phyloP scores from a whole-genome alignment of 2,329 filamentous ascomycete genomes.

The Cladosporium oxysporum region DNA sequence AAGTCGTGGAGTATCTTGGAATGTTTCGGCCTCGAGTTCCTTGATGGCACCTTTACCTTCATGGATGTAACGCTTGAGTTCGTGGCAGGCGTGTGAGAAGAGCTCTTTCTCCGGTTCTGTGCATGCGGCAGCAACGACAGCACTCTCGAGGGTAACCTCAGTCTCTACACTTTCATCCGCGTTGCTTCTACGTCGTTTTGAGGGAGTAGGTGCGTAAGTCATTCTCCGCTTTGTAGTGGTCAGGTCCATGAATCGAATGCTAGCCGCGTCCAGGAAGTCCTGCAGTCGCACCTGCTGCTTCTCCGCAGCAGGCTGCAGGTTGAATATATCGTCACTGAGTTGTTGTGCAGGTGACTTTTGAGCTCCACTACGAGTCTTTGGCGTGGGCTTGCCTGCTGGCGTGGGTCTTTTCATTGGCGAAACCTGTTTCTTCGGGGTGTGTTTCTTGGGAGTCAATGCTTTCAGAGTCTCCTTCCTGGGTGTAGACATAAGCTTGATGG shows the following conservation, averaged over 20 bases:
- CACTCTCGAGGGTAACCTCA: conserved; percentile 63
- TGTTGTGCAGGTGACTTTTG: conserved; percentile 30
- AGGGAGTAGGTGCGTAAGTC: conserved; percentile 64
- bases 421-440: conserved; percentile 40
- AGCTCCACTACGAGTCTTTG: conserved; percentile 30
- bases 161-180: conserved; percentile 40
- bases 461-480: conserved; percentile 49
- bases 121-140: conserved; percentile 85
- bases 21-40: conserved; percentile 85
- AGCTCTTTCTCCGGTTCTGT: conserved; percentile 91
- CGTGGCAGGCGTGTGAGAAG: conserved; percentile 91
- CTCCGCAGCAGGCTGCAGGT: conserved; percentile 22
- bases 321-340: conserved; percentile 33
- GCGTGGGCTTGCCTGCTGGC: conserved; percentile 34
- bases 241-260: conserved; percentile 96
- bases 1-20: conserved; percentile 84
- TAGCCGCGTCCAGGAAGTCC: conserved; percentile 92
- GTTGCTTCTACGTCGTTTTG: conserved; percentile 31
- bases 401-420: conserved; percentile 46
- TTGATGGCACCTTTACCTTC: conserved; percentile 87
- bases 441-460: conserved; percentile 44
- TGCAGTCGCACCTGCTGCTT: conserved; percentile 64
- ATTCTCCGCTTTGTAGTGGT: conserved; percentile 93
- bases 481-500: conserved; percentile 51
- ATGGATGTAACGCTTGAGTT: conserved; percentile 94